Conservation (phyloP, 2,329 filamentous ascomycete species). For the Botrytis fabae region DNA sequence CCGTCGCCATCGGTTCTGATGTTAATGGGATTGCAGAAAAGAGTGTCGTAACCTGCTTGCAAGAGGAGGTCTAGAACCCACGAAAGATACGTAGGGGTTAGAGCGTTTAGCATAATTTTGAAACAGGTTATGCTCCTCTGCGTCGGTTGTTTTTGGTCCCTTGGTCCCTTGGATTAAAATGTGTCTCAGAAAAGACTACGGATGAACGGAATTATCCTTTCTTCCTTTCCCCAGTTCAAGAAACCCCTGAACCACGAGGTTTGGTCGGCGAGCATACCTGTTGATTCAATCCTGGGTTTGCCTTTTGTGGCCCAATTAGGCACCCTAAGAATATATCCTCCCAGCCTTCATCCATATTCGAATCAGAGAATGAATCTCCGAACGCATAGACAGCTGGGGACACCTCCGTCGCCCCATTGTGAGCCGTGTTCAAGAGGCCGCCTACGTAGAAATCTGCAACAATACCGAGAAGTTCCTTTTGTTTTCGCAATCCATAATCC, state of each 20-base stretch:
- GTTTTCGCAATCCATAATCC: conserved; percentile 16
- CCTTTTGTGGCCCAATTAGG: neutral
- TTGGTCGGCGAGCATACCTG: conserved; percentile 21
- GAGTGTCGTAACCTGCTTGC: neutral
- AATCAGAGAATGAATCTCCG: conserved; percentile 3
- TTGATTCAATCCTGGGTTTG: neutral
- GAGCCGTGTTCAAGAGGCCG: conserved; percentile 10
- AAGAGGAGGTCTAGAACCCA: conserved; percentile 1
- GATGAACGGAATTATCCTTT: conserved; percentile 8
- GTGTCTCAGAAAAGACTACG: conserved; percentile 13
- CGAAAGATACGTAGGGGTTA: neutral
- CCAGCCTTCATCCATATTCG: no score
- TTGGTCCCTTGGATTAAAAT: conserved; percentile 5
- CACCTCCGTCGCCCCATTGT: conserved; percentile 1
- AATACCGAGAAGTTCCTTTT: neutral
- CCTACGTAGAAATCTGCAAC: neutral
- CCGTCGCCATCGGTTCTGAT: neutral
- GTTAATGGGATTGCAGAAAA: neutral
- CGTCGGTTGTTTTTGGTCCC: neutral
- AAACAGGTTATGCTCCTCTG: neutral
- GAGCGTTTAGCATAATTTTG: conserved; percentile 3
- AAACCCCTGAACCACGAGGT: conserved; percentile 14
- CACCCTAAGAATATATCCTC: neutral
- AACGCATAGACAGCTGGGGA: conserved; percentile 11
- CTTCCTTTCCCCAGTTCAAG: conserved; percentile 1